phyloP scores from a whole-genome alignment of 208 protist genomes.

The Leishmania arabica region DNA sequence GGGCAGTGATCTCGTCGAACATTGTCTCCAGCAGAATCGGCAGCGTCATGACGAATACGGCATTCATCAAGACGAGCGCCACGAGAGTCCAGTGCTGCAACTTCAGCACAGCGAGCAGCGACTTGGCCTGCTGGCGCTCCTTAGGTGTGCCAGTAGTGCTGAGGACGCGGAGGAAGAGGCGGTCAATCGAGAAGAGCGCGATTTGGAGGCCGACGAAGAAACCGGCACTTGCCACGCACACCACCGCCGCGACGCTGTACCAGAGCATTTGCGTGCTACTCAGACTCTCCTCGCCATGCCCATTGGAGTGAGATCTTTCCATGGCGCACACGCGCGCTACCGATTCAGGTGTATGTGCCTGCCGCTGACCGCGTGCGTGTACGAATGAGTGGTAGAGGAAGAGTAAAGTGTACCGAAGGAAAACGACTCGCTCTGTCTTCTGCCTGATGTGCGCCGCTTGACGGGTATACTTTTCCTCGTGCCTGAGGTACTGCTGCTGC shows the following conservation, averaged over 20 bases:
- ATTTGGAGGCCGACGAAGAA: constrained; percentile 68
- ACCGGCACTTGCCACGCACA: constrained; percentile 45
- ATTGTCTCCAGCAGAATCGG: constrained; percentile 81
- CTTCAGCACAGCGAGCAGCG: constrained; percentile 49
- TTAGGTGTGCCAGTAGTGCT: constrained; percentile 49
- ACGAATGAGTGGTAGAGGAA: not conserved
- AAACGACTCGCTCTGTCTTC: too few species aligned
- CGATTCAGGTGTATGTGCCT: not conserved
- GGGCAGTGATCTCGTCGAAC: constrained; percentile 62
- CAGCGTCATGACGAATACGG: constrained; percentile 73
- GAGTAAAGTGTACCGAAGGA: not conserved
- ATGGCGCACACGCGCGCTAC: constrained; percentile 7
- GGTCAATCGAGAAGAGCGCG: constrained; percentile 75
- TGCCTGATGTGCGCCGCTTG: too few species aligned
- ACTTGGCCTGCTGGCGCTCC: constrained; percentile 36
- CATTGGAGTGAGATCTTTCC: not conserved
- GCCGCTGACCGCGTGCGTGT: not conserved
- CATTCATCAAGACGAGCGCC: constrained; percentile 83
- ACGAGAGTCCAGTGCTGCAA: constrained; percentile 82
- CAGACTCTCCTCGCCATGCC: constrained; percentile 21
- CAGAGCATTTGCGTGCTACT: constrained; percentile 24
- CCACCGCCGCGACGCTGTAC: constrained; percentile 37
- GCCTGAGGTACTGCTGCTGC: too few species aligned
- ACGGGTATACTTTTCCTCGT: too few species aligned
- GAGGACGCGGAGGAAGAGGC: constrained; percentile 58